Conservation (phyloP, 495 filamentous ascomycete species). For the Tetracladium marchalianum region DNA sequence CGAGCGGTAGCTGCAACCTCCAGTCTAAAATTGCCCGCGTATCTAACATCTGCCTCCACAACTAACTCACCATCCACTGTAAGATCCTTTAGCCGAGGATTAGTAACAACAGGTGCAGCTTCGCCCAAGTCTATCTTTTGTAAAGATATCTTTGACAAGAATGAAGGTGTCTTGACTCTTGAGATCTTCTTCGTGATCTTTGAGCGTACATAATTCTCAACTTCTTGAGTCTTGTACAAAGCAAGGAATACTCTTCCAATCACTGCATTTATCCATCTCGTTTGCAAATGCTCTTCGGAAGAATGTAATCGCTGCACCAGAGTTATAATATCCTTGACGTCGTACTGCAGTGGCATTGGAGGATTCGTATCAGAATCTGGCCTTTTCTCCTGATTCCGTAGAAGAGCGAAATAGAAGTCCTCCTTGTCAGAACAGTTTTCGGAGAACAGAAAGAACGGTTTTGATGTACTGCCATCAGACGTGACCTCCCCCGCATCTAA, state of each 20-base stretch:
- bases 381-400: slow-evolving; percentile 70
- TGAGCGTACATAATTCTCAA: slow-evolving; percentile 66
- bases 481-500: slow-evolving; percentile 45
- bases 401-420: slow-evolving; percentile 91
- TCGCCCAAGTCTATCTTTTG: slow-evolving; percentile 80
- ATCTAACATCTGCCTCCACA: slow-evolving; percentile 76
- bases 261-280: slow-evolving; percentile 88
- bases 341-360: slow-evolving; percentile 68
- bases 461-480: slow-evolving; percentile 44
- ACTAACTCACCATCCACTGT: slow-evolving; percentile 84
- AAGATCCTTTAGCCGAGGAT: slow-evolving; percentile 79
- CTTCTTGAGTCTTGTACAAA: slow-evolving; percentile 70
- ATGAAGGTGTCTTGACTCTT: slow-evolving; percentile 82
- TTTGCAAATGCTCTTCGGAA: slow-evolving; percentile 84
- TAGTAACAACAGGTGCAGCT: slow-evolving; percentile 79
- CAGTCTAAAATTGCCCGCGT: slow-evolving; percentile 78
- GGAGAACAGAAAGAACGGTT: slow-evolving; percentile 88
- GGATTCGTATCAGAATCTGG: slow-evolving; percentile 44
- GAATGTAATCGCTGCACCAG: slow-evolving; percentile 85
- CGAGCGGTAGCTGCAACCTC: slow-evolving; percentile 85
- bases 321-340: slow-evolving; percentile 73
- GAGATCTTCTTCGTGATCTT: slow-evolving; percentile 97
- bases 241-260: slow-evolving; percentile 80
- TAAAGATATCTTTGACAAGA: slow-evolving; percentile 71
- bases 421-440: slow-evolving; percentile 93